A percentile compares a stretch with the other conserved stretches of the same genome.
Conservation (phyloP, 2,329 filamentous ascomycete genomes). For the Xylaria arbuscula region DNA sequence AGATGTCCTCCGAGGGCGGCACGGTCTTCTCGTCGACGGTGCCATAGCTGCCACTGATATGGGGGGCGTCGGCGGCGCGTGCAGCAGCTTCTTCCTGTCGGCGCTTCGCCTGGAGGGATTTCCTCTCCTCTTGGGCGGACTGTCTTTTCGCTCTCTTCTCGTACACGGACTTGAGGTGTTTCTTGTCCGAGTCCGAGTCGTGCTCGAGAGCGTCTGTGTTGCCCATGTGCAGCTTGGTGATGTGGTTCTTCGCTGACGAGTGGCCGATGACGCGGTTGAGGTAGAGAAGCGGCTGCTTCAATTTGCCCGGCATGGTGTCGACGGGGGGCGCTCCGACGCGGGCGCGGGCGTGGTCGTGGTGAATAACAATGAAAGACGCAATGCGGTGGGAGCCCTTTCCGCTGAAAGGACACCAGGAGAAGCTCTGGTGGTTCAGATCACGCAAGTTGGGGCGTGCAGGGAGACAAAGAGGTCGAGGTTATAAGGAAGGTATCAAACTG, state of each 20-base stretch:
- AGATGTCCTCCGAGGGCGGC: conserved; percentile 53
- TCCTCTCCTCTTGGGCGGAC: conserved; percentile 50
- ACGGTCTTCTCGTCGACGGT: conserved; percentile 54
- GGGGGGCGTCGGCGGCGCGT: conserved; percentile 44
- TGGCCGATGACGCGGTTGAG: conserved; percentile 55
- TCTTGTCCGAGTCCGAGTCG: conserved; percentile 49
- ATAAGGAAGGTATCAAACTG: conserved; percentile 6
- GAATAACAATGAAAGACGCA: neutral
- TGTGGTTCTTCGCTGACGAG: conserved; percentile 54
- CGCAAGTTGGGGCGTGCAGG: neutral
- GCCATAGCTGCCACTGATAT: conserved; percentile 47
- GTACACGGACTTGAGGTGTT: conserved; percentile 49
- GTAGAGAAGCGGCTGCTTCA: conserved; percentile 54
- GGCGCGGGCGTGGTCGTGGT: neutral
- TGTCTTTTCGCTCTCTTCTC: conserved; percentile 51
- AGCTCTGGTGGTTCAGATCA: neutral
- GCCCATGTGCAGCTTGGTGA: conserved; percentile 53
- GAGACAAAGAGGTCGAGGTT: neutral
- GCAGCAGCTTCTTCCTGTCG: conserved; percentile 51
- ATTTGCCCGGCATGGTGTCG: conserved; percentile 48
- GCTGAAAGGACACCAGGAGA: neutral
- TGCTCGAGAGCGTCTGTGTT: conserved; percentile 49
- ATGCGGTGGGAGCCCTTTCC: neutral
- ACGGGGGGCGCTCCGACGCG: conserved; percentile 4
- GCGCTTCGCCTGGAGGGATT: conserved; percentile 50